Evolutionary conservation across 78 protist species (phyloP), one percentile per base, ranked within the genome.

Genomic region (Guillardia theta): DNA sequence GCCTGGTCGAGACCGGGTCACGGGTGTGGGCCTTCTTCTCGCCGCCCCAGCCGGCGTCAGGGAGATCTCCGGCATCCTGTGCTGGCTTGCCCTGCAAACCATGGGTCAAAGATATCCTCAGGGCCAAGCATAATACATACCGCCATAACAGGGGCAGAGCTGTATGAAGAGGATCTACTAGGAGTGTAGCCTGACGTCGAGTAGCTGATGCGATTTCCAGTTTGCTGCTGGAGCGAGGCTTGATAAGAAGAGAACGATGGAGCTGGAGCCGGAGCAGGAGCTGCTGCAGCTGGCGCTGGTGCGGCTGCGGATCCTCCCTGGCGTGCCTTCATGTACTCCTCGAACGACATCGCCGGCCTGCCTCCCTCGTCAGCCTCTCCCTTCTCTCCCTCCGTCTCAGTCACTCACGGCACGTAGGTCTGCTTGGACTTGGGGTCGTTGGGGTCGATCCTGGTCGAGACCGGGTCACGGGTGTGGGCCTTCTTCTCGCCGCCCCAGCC

Each of bases 381-480:
- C n/a, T n/a, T n/a, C n/a, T n/a, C n/a, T n/a, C n/a, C n/a, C n/a
- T n/a, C n/a, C n/a, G n/a, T n/a, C n/a, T n/a, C n/a, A n/a, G n/a
- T n/a, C n/a, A n/a, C n/a, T n/a, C n/a, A 0, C 41, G 87, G 87
- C 47, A 70, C 37, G 87, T 27, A 27, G 87, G 87, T 70, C 87
- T 70, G 87, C 87, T 70, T 70, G 30, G 87, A 70, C 87, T 70
- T 70, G 39, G 87, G 87, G 41, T 70, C 87, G 87, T 70, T 70
- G 47, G 87, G 87, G 87, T 70, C 87, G 44, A 70, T 10, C 87
- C 37, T 10, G 87, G 41, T 36, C 87, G 33, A 27, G 45, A 0
- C 37, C 87, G 87, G 87, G 41, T 70, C 22, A 43, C 87, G 87
- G 1, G 87, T 22, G 87, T 70, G 87, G 39, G 87, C 45, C 4